These are phyloP conservation scores for Linnemannia hyalina DNA, from an alignment of 192 early-diverging fungal species.

Conservation along the genomic window DNA sequence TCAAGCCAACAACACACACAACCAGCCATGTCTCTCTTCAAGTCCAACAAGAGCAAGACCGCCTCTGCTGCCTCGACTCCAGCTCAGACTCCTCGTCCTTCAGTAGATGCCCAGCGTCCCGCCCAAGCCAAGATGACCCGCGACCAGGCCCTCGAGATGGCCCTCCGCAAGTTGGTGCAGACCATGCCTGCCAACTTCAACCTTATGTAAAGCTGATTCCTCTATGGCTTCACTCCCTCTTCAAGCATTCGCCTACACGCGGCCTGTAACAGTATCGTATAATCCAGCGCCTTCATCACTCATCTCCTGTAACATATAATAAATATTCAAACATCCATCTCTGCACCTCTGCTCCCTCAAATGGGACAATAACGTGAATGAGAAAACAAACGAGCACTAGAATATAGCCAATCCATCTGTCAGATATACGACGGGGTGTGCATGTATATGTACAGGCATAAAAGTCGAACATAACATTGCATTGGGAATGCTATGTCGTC, in stretches of 20 bases:
- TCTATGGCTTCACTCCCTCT: not conserved
- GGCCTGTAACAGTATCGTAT: not conserved
- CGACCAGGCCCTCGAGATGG: not conserved
- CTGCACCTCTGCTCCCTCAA: too few species aligned
- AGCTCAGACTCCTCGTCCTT: slow-evolving; percentile 15
- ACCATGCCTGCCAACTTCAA: not conserved
- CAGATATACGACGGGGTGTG: too few species aligned
- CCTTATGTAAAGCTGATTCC: not conserved
- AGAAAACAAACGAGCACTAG: too few species aligned
- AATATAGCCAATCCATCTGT: too few species aligned
- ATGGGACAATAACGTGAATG: too few species aligned
- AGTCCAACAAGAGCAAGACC: slow-evolving; percentile 28
- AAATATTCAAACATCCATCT: too few species aligned
- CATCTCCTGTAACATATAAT: too few species aligned
- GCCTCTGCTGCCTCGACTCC: slow-evolving; percentile 3
- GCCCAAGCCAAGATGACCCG: not conserved
- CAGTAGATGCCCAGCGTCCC: not conserved
- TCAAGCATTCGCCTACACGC: not conserved
- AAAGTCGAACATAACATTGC: too few species aligned
- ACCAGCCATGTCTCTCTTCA: slow-evolving; percentile 7
- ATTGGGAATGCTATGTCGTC: too few species aligned
- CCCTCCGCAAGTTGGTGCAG: not conserved
- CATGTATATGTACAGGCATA: too few species aligned
- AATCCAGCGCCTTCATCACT: too few species aligned
- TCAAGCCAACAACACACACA: not conserved